phyloP scores from a whole-genome alignment of 2,329 filamentous ascomycete genomes.

The Diaporthe sp. region DNA sequence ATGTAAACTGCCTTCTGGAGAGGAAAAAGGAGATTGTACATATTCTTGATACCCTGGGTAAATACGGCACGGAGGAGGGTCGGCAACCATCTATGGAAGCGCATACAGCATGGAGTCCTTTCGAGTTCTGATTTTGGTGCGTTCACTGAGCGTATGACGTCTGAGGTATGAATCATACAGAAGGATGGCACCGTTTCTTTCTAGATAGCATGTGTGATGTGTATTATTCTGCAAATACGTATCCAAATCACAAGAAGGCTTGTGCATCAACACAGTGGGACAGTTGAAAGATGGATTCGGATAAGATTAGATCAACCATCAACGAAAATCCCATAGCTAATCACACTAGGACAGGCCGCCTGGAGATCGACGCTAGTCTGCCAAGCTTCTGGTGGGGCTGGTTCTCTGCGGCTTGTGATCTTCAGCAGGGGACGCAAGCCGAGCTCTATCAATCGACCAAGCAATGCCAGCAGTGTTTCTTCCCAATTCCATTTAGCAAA shows the following conservation, averaged over 20 bases:
- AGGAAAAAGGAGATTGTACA: background rate
- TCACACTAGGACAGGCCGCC: background rate
- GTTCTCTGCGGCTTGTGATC: background rate
- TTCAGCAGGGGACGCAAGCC: background rate
- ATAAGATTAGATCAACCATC: conserved; percentile 1
- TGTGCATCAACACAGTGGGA: too few relatives aligned
- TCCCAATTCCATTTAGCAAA: background rate
- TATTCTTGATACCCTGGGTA: conserved; percentile 38
- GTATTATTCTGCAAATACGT: background rate
- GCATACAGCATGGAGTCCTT: conserved; percentile 21
- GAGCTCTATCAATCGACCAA: background rate
- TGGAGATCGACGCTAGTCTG: conserved; percentile 9
- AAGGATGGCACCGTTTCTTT: background rate
- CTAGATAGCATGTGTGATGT: background rate
- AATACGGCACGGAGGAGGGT: conserved; percentile 25
- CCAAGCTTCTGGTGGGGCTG: background rate
- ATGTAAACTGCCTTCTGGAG: background rate
- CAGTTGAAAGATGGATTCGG: background rate
- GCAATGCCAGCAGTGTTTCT: background rate
- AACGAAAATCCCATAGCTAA: background rate
- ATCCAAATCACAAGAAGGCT: background rate
- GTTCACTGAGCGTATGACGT: background rate
- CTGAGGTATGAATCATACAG: background rate
- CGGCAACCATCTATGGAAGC: conserved; percentile 2
- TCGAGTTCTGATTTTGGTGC: background rate